Base-by-base conservation (phyloP, 805 yeast species). In the Metschnikowia proteae region DNA sequence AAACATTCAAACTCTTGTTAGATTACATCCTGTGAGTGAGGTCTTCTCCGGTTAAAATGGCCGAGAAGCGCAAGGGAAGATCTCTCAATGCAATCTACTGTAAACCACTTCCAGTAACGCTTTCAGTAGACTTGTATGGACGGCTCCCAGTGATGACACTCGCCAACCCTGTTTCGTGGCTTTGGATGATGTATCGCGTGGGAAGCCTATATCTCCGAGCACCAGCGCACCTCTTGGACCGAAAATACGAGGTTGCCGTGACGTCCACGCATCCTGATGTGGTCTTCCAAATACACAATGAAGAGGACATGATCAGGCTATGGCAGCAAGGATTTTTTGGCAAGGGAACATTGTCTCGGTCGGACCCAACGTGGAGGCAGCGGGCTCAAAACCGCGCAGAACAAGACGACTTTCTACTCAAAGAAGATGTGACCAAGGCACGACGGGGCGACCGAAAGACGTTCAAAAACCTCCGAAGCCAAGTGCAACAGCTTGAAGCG, bases 311-410 rank as follows among this genome's bases (percentile, higher is more conserved):
- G 81, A 55, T 59, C 22, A 65, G 66, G 35, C 67, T 94, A 2
- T 94, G 98, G 98, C 66, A 73, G 13, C 77, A 77, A 56, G 99
- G 99, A 1, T 94, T 90, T 61, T 94, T 89, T 62, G 99, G 99
- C 5, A 94, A 92, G 60, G 99, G 98, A 2, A 79, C 80, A 2
- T 69, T 90, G 39, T 87, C 96, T 32, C 74, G 99, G 54, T 86
- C 96, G 49, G 97, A 94, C 61, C 96, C 99, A 0, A 81, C 96
- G 0, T 94, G 98, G 97, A 66, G 62, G 39, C 73, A 71, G n/a
- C 74, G 97, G 46, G 81, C 88, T 1, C 66, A 48, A 33, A 67
- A 43, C 49, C 26, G 5, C 11, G 35, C 31, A 4, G 31, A 11
- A 6, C 45, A 43, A 39, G 51, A 26, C 32, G 25, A 25, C 2